Evolutionary conservation across 139 green algal species (phyloP).

Genomic region (Zygnema circumcarinatum): DNA sequence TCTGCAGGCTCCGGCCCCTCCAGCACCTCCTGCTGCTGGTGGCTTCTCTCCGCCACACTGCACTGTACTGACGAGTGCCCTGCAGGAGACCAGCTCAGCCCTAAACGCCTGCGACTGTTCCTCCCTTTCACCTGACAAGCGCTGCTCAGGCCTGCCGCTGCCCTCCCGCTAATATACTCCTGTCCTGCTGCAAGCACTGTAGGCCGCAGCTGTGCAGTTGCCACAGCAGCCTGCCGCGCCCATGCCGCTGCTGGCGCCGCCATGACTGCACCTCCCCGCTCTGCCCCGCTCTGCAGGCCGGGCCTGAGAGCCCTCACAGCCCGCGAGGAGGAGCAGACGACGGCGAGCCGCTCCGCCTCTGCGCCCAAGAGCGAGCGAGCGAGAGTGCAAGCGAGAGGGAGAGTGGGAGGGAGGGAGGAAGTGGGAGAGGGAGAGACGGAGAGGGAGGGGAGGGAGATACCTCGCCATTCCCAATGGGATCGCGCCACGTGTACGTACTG

Average conservation of each 20-base stretch:
- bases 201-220: too few species aligned
- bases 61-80: not conserved
- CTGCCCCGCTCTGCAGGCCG: too few species aligned
- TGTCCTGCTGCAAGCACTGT: not conserved
- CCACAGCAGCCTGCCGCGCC: not conserved
- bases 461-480: too few species aligned
- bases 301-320: too few species aligned
- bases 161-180: not conserved
- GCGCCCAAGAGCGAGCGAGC: not conserved
- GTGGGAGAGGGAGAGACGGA: too few species aligned
- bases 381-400: not conserved
- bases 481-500: too few species aligned
- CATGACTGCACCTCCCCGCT: too few species aligned
- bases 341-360: not conserved
- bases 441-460: too few species aligned
- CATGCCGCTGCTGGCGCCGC: not conserved
- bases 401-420: not conserved
- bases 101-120: not conserved
- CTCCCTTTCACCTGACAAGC: not conserved
- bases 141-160: not conserved
- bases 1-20: not conserved
- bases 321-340: not conserved
- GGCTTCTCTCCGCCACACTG: not conserved
- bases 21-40: not conserved
- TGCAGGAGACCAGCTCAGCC: not conserved